Evolutionary conservation across 805 yeast species (phyloP), one percentile per base, ranked within the genome.

Genomic region (Yamadazyma nakazawae): DNA sequence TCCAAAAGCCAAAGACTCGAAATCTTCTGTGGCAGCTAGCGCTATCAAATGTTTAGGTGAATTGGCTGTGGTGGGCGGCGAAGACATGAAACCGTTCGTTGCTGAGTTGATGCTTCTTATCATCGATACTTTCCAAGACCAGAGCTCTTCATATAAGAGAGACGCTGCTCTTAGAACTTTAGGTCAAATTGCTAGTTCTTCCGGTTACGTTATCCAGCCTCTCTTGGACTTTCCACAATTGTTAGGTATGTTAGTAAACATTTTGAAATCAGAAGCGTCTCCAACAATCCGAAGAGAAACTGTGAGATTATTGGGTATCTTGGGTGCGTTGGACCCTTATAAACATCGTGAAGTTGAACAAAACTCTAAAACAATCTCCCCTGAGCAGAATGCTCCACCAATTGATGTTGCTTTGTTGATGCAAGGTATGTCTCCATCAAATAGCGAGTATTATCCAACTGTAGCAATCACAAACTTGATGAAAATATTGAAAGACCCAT

Each of bases 321-420:
- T 94, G 36, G 99, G 99, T 52, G 99, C 99, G 0, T 70, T 94
- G 40, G 99, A 94, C 65, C 99, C 99, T 1, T 94, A 92, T 61
- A 91, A 88, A 60, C 95, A 90, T 55, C 81, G 96, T 46, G 96
- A 89, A 56, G 88, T 91, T 9, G 98, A 91, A 60, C 83, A 88
- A 47, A 75, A 74, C 1, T 78, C 85, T 0, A 81, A 78, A 57
- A 73, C 54, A 37, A 67, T 67, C 5, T 71, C 75, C 0, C 84
- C 79, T 0, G 95, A 88, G 53, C 92, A 88, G 51, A 86, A 86
- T 58, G 89, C 92, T 2, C 94, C 96, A 2, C 85, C 97, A 0
- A 81, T 90, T 6, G 99, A 94, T 57, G 86, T 92, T 53, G 88
- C 92, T 5, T 70, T 94, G 19, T 72, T 94, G 43, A 89, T 94